Evolutionary conservation across 2,329 filamentous ascomycete species (phyloP).

Genomic region (Macrophomina tecta): DNA sequence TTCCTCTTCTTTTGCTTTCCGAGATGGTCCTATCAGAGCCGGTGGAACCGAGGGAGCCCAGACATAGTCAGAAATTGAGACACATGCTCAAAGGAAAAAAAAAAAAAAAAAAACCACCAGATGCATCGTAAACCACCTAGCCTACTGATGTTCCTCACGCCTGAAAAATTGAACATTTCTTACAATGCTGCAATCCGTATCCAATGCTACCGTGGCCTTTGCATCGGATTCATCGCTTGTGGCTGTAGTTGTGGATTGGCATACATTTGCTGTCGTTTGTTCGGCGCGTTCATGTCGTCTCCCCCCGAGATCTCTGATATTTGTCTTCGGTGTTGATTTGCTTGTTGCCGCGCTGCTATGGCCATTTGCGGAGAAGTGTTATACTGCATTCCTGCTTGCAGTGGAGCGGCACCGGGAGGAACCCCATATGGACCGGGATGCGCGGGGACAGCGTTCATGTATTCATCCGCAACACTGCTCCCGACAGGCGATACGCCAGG

Average conservation of each 20-base stretch:
- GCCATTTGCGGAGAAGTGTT: conserved; percentile 46
- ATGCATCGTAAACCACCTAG: conserved; percentile 11
- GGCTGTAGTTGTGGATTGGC: conserved; percentile 46
- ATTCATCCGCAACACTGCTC: conserved; percentile 54
- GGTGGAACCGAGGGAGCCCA: neutral
- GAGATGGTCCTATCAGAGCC: neutral
- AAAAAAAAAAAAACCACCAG: conserved; percentile 14
- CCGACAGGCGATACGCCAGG: conserved; percentile 63
- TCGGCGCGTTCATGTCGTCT: conserved; percentile 56
- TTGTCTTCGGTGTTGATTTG: conserved; percentile 57
- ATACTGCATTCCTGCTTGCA: conserved; percentile 47
- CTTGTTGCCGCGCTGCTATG: conserved; percentile 41
- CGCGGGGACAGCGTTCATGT: conserved; percentile 52
- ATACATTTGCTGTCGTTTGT: conserved; percentile 67
- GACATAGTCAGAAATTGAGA: neutral
- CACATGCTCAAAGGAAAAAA: neutral
- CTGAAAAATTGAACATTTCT: neutral
- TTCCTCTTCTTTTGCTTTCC: neutral
- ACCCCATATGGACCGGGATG: conserved; percentile 48
- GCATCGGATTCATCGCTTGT: conserved; percentile 56
- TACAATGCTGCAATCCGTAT: neutral
- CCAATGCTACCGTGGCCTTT: conserved; percentile 50
- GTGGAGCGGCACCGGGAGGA: conserved; percentile 30
- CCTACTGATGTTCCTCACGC: neutral
- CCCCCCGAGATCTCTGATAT: conserved; percentile 67